Evolutionary conservation across 305 asterid species (phyloP), one percentile per base, ranked within the genome.

Genomic region (Plantago lanceolata): DNA sequence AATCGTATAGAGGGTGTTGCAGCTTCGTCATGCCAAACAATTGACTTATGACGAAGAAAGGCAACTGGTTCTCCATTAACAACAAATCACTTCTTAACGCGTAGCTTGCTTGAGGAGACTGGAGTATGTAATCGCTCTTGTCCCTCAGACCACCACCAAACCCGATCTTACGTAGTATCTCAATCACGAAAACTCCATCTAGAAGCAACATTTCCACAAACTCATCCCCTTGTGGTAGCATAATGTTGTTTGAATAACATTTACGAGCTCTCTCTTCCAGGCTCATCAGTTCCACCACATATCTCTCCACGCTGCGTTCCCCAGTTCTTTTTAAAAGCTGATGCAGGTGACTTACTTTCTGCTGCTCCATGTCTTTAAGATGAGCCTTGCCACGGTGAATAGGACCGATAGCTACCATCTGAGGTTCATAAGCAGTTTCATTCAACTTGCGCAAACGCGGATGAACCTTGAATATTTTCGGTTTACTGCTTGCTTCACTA

Each of bases 11-110:
- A 12, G 73, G 74, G 61, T 73, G n/a, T 19, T 45, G 64, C 13
- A 57, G 19, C 48, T 53, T 61, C 15, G 67, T 70, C 76, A 75
- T 67, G 37, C 18, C 51, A 68, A 73, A 76, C 14, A 73, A 56
- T 14, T 62, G 69, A 51, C 63, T 26, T n/a, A 76, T 63, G 49
- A 71, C 63, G 8, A 79, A 79, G 60, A 68, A 76, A 7, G 81
- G 81, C 8, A 76, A 28, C 14, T 79, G 81, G 63, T 79, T 79
- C 56, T 72, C 81, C n/a, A 79, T 48, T 47, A 79, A 21, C 59
- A 76, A 31, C 61, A 76, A 15, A 48, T 79, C 81, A 20, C 61
- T 68, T 16, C 63, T 57, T 13, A 73, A 24, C 45, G 70, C 68
- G 68, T 63, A 60, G 7, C 68, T 31, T 15, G 62, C 8, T 20